phyloP scores from a whole-genome alignment of 2,329 filamentous ascomycete genomes.

The Rutstroemia sp. region DNA sequence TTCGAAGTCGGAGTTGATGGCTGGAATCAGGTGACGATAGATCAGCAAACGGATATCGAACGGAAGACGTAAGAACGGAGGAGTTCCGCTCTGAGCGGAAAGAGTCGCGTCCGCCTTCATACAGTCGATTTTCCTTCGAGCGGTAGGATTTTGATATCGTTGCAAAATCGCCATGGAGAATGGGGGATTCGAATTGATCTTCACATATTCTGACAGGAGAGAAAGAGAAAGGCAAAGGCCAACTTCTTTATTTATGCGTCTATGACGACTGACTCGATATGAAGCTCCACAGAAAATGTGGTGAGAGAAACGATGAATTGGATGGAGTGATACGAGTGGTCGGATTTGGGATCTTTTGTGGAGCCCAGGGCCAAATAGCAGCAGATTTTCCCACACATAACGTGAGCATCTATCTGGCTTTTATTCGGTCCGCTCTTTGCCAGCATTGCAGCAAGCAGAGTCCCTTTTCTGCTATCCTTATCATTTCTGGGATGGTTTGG shows the following conservation, averaged over 20 bases:
- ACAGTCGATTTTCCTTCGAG: not conserved
- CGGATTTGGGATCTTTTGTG: not conserved
- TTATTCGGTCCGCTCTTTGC: not conserved
- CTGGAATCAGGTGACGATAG: conserved; percentile 6
- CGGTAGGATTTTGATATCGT: not conserved
- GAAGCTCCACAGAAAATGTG: conserved; percentile 5
- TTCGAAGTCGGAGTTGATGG: conserved; percentile 4
- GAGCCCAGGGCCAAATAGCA: not conserved
- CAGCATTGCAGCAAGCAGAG: not conserved
- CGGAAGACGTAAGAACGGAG: conserved; percentile 6
- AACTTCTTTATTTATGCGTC: conserved; percentile 1
- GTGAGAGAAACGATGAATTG: conserved; percentile 3
- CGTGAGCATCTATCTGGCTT: too few species aligned
- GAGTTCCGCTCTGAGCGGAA: not conserved
- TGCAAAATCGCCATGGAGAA: not conserved
- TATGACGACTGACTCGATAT: conserved; percentile 9
- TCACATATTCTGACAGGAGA: not conserved
- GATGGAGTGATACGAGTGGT: conserved; percentile 4
- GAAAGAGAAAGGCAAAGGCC: not conserved
- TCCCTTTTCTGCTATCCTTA: not conserved
- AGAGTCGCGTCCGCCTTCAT: not conserved
- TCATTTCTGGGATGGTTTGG: not conserved
- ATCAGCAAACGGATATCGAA: conserved; percentile 9
- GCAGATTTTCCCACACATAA: too few species aligned
- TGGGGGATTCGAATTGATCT: not conserved